Percentiles rank a stretch among this genome's conserved stretches.
phyloP scores from a whole-genome alignment of 1,139 yeast genomes.

The Protomyces gravidus region DNA sequence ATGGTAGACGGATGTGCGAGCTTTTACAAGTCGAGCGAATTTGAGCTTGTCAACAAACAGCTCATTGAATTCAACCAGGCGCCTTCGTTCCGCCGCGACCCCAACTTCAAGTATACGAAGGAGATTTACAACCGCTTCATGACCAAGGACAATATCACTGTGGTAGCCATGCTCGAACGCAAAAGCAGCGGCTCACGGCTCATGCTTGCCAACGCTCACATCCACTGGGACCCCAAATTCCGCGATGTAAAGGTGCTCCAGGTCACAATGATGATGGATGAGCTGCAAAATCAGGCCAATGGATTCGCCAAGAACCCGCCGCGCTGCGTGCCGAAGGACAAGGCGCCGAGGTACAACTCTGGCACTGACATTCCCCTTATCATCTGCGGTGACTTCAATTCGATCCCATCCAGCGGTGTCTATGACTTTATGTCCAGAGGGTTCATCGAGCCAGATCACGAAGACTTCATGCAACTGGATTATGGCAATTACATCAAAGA shows the following conservation, averaged over 20 bases:
- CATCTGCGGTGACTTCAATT: slow-evolving; percentile 94
- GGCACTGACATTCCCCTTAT: slow-evolving; percentile 66
- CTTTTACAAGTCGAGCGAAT: slow-evolving; percentile 66
- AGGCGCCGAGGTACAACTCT: slow-evolving; percentile 48
- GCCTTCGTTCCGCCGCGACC: slow-evolving; percentile 58
- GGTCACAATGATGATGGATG: slow-evolving; percentile 86
- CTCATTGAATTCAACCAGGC: slow-evolving; percentile 81
- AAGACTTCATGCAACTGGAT: slow-evolving; percentile 77
- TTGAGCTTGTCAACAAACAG: slow-evolving; percentile 65
- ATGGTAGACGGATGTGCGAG: slow-evolving; percentile 98
- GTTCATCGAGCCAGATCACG: slow-evolving; percentile 59
- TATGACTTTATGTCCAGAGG: slow-evolving; percentile 85
- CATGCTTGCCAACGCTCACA: slow-evolving; percentile 81
- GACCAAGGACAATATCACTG: slow-evolving; percentile 91
- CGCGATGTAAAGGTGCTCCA: slow-evolving; percentile 96
- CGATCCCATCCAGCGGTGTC: slow-evolving; percentile 82
- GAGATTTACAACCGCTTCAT: slow-evolving; percentile 93
- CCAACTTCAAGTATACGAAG: slow-evolving; percentile 84
- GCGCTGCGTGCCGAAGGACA: slow-evolving; percentile 31
- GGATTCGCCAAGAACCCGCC: slow-evolving; percentile 45
- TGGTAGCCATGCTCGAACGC: slow-evolving; percentile 74
- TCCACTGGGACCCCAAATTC: slow-evolving; percentile 97
- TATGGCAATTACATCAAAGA: slow-evolving; percentile 89
- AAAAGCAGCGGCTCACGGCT: slow-evolving; percentile 64
- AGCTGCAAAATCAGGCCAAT: slow-evolving; percentile 52